Evolutionary conservation across 2,329 filamentous ascomycete species (phyloP), one percentile per base, ranked within the genome.

Genomic region (Coleophoma crateriformis): DNA sequence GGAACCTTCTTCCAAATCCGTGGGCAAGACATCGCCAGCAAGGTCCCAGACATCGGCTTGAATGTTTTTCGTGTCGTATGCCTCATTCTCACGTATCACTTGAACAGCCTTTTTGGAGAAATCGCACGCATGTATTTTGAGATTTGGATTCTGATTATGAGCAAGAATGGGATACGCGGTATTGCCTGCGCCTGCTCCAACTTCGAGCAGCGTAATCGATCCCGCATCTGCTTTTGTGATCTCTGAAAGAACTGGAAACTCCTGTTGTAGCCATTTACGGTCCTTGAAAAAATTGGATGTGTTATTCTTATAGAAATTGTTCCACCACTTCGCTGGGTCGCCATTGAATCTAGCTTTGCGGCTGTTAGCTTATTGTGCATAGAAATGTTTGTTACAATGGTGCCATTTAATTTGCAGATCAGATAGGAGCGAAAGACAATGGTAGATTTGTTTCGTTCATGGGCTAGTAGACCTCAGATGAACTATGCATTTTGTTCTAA

Each of bases 231-330:
- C 78, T 50, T 77, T 72, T 12, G 87, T 92, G 46, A 96, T 78
- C 50, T 88, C 79, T 20, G 78, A 81, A n/a, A 99, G 73, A 4
- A 97, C 73, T 0, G 94, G 94, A 57, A 99, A 99, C 68, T 99
- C 94, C 68, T 97, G 92, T 56, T 87, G 86, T 33, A 99, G 74
- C 94, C 94, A 99, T 67, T 97, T 97, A 56, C 94, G 82, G 66
- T 99, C 88, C 71, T 99, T 99, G 82, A 99, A 99, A 71, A 99
- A 99, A 65, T 97, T 97, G 61, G 85, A 81, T 17, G 88, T 88
- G 70, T 99, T 97, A 72, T 97, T 96, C 71, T 94, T 91, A 76
- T 99, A 99, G 71, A 99, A 99, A 49, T 87, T 73, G 64, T 99
- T 94, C 94, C 94, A 99, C 89, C 90, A 97, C 68, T 90, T 95